Evolutionary conservation across 441 rosid species (phyloP).

Genomic region (Populus hybrid): DNA sequence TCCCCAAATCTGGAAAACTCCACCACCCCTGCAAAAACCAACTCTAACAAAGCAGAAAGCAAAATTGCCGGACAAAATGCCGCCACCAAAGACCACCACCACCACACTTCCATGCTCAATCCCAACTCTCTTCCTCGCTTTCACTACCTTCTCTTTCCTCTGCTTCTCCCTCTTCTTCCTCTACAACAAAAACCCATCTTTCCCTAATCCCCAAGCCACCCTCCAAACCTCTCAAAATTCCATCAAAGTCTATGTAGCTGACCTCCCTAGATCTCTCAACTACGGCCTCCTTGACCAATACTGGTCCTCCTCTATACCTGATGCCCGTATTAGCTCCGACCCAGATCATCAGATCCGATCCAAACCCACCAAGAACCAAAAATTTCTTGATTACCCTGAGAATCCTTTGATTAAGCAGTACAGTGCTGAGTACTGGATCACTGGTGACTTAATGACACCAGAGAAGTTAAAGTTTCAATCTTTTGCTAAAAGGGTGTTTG

Average conservation of each 20-base stretch:
- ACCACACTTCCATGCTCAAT: constrained; percentile 28
- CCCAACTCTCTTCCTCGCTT: constrained; percentile 34
- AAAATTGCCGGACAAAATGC: neutral
- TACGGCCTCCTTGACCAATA: constrained; percentile 65
- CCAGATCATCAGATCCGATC: constrained; percentile 51
- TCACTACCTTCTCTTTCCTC: constrained; percentile 10
- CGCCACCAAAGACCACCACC: constrained; percentile 16
- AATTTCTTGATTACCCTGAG: constrained; percentile 61
- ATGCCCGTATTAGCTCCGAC: constrained; percentile 58
- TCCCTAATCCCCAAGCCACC: constrained; percentile 15
- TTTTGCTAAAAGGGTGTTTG: constrained; percentile 57
- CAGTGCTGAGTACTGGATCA: constrained; percentile 92
- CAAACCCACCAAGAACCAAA: constrained; percentile 18
- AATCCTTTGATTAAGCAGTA: constrained; percentile 86
- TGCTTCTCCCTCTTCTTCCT: constrained; percentile 17
- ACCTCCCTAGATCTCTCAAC: constrained; percentile 73
- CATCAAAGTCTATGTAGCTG: constrained; percentile 64
- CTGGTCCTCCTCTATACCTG: constrained; percentile 54
- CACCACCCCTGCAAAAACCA: too few species aligned
- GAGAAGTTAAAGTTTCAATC: constrained; percentile 37
- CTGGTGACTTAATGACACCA: constrained; percentile 71
- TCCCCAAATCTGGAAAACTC: too few species aligned
- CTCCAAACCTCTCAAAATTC: constrained; percentile 5
- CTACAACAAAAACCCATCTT: constrained; percentile 17
- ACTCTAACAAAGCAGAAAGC: too few species aligned